Evolutionary conservation across 2,329 filamentous ascomycete genomes (phyloP), one percentile per base, ranked within the genome.

Genomic region (Colletotrichum sp.): DNA sequence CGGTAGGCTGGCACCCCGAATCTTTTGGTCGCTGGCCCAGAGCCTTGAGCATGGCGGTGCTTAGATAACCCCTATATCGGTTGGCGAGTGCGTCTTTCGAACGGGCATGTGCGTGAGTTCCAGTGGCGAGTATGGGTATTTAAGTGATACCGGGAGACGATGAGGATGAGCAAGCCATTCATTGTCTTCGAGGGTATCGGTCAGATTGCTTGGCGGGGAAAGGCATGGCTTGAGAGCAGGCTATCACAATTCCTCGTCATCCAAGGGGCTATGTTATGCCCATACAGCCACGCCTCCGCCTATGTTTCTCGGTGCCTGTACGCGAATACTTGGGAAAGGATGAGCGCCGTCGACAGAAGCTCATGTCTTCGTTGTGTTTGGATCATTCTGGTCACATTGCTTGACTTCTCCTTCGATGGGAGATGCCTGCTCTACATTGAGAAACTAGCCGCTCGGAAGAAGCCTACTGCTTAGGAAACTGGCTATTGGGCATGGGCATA

Each of bases 281-380:
- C 9, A 49, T 49, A 9, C 39, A n/a, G 5, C 39, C 9, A n/a
- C 9, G 39, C 19, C 6, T 22, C 22, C 6, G 6, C 7, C 39
- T 12, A 19, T 49, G 11, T 7, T 5, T 6, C 3, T 49, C 2
- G 11, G n/a, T 4, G 4, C 2, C 19, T n/a, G 3, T 2, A 4
- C n/a, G 15, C 11, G 5, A 49, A 52, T 52, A 52, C 44, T 13
- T 13, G 44, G 44, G 6, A 2, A 52, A 52, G 44, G 11, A 13
- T 52, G n/a, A 13, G 5, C 19, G 19, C 12, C 19, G 19, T 12
- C 19, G 9, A 49, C 9, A n/a, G 19, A 49, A 1, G 19, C 0
- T 12, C 5, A 11, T 1, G 3, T n/a, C 16, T 2, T 9, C 30
- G 39, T n/a, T 44, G 16, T 44, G 3, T 6, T 44, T 44, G 39